A percentile compares a stretch with the other conserved stretches of the same genome.
phyloP scores from a whole-genome alignment of 2,329 filamentous ascomycete genomes.

The Coniosporium tulheliwenetii region DNA sequence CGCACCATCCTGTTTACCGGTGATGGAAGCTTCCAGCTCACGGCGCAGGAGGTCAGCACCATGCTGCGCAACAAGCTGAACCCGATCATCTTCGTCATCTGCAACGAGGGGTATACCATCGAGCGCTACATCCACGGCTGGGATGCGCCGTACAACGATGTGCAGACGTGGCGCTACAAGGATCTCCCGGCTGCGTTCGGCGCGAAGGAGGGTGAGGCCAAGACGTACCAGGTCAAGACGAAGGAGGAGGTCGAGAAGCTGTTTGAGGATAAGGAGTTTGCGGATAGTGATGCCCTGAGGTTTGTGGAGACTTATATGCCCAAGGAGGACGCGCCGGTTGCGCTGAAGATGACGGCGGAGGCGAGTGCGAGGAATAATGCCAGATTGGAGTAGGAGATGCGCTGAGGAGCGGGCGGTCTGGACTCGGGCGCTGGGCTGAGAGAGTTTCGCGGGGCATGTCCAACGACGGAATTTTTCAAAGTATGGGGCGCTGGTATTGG shows the following conservation, averaged over 20 bases:
- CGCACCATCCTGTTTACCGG: constrained; percentile 77
- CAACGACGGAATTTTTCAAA: no score
- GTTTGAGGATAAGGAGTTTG: constrained; percentile 48
- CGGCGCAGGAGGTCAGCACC: constrained; percentile 68
- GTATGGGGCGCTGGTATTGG: no score
- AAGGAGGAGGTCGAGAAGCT: constrained; percentile 52
- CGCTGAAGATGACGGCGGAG: constrained; percentile 54
- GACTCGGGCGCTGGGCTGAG: no score
- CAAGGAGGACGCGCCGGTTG: constrained; percentile 59
- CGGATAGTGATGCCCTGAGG: constrained; percentile 26
- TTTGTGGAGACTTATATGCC: constrained; percentile 76
- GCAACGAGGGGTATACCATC: constrained; percentile 81
- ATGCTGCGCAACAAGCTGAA: constrained; percentile 63
- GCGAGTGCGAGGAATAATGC: constrained; percentile 55
- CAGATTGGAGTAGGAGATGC: constrained; percentile 9
- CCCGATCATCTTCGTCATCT: constrained; percentile 72
- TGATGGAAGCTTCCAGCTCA: constrained; percentile 76
- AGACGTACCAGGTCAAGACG: constrained; percentile 53
- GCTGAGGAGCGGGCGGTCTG: no score
- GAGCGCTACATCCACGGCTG: constrained; percentile 79
- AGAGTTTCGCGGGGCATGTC: no score
- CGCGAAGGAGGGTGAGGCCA: constrained; percentile 37
- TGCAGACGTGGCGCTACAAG: constrained; percentile 59
- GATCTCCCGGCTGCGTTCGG: constrained; percentile 55
- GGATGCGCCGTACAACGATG: constrained; percentile 67